Base-by-base conservation (phyloP, 2,329 filamentous ascomycete species). In the Spiromastix sp. region DNA sequence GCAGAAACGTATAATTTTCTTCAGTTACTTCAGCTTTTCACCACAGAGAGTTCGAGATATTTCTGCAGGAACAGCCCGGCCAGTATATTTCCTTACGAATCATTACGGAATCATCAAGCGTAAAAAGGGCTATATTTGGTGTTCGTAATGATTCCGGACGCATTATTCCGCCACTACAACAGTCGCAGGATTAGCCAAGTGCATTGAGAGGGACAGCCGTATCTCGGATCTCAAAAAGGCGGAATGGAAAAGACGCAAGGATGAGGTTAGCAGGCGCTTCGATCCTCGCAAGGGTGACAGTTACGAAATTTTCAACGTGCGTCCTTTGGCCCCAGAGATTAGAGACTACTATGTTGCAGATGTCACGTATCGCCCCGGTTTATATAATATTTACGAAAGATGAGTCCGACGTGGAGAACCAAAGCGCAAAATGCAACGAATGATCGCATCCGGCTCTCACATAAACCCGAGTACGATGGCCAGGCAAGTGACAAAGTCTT, bases 121-220 rank as follows among this genome's bases (percentile, higher is more conserved):
- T 68, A 11, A 50, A 54, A 0, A 77, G 77, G 42, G 65, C 68
- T 19, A 63, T 77, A 40, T 77, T 75, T 44, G 73, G 79, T 40
- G 58, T 78, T 11, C 68, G 72, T 2, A 71, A 70, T 42, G 71
- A 76, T 44, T 71, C 73, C 0, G n/a, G 68, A 77, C 43, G 71
- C 72, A 0, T 50, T 79, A 0, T 72, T 59, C 45, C 47, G 28
- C 29, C 66, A 62, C 21, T 74, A 55, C 41, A 26, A 47, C 71
- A 77, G 30, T 67, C 1, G 43, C 37, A 10, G 59, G 63, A 1
- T 48, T 71, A 2, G 48, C 44, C 2, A 60, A 51, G 32, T 69
- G 64, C 42, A 55, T 67, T 16, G 48, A 57, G 19, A 18, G 37
- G 2, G 50, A 62, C 18, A 22, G 22, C n/a, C 11, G 19, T 0